Conservation (phyloP, 257 asterid species). For the Ballota nigra region DNA sequence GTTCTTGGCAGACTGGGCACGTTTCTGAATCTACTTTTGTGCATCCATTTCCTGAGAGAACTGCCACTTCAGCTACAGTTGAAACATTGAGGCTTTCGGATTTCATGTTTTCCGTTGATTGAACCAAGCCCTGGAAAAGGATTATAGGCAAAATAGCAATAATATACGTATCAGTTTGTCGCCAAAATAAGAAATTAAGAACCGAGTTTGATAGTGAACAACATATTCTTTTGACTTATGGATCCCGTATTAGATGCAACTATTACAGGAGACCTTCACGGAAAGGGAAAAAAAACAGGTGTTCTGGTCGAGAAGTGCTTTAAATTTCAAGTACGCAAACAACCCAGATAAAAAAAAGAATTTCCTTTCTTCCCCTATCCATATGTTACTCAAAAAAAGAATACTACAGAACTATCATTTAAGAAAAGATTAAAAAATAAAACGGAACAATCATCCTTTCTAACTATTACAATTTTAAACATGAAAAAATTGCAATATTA, state of each 20-base stretch:
- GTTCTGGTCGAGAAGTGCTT: not conserved
- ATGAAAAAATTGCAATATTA: not conserved
- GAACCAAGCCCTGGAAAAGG: slow-evolving; percentile 70
- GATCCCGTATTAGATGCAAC: slow-evolving; percentile 8
- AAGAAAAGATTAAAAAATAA: not conserved
- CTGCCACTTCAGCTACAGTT: slow-evolving; percentile 32
- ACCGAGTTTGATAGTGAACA: slow-evolving; percentile 1
- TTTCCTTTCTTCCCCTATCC: not conserved
- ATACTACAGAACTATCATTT: not conserved
- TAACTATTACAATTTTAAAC: not conserved
- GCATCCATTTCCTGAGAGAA: slow-evolving; percentile 32
- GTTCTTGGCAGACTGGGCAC: slow-evolving; percentile 96
- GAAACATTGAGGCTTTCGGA: slow-evolving; percentile 40
- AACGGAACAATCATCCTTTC: not conserved
- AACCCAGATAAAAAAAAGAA: not conserved
- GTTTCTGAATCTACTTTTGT: slow-evolving; percentile 42
- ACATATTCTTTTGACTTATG: not conserved
- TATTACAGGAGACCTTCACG: not conserved
- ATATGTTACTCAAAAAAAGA: not conserved
- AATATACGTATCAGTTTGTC: slow-evolving; percentile 1
- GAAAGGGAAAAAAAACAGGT: not conserved
- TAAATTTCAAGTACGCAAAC: not conserved
- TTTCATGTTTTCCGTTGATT: slow-evolving; percentile 52
- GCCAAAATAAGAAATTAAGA: slow-evolving; percentile 5
- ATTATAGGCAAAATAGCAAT: slow-evolving; percentile 17